These are phyloP conservation scores for Nicotiana attenuata DNA, from an alignment of 257 asterid genomes.

Conservation along the genomic window DNA sequence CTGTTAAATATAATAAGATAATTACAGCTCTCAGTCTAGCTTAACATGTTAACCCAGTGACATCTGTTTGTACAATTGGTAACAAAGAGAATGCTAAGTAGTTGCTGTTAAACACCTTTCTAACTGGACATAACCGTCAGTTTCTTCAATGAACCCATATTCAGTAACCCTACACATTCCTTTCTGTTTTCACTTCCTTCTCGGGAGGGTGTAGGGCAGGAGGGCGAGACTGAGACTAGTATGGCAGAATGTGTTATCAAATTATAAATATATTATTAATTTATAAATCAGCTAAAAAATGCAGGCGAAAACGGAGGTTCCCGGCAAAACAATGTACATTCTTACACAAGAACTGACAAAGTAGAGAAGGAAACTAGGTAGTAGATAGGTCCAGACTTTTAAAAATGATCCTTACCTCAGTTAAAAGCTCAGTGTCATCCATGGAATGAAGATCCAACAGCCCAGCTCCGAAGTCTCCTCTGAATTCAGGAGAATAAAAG, in stretches of 20 bases:
- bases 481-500: conserved; percentile 77
- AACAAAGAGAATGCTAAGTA: background rate
- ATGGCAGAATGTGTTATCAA: background rate
- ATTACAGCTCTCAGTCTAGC: background rate
- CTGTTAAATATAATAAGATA: background rate
- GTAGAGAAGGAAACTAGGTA: background rate
- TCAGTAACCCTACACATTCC: background rate
- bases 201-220: background rate
- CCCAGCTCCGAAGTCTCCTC: conserved; percentile 99
- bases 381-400: background rate
- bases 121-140: background rate
- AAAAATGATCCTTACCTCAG: conserved; percentile 59
- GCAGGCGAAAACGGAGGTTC: background rate
- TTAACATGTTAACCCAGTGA: background rate
- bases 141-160: background rate
- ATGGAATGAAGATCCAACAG: conserved; percentile 93
- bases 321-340: background rate
- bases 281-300: background rate
- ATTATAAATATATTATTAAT: background rate
- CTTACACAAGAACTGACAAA: background rate
- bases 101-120: background rate
- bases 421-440: conserved; percentile 98
- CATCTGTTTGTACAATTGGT: background rate
- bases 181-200: background rate
- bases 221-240: background rate